Base-by-base conservation (phyloP, 805 yeast genomes). In the Metschnikowia cerradonensis region DNA sequence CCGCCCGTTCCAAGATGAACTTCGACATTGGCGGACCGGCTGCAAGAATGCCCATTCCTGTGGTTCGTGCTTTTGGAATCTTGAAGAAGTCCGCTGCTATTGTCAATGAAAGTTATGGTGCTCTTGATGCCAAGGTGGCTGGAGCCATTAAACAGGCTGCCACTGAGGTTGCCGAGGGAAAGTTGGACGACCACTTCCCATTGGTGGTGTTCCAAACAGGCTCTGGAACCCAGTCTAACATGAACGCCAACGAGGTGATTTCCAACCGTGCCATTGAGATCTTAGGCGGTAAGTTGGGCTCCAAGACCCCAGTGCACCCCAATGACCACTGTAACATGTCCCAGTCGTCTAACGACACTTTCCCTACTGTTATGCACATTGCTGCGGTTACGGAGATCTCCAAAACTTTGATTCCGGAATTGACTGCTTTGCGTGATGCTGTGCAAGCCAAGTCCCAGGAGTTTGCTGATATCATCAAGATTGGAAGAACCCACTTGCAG, bases 281-380 rank as follows among this genome's bases (percentile, higher is more conserved):
- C 48, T 80, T 94, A 59, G 98, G 97, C 56, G 99, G 98, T 54
- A 80, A 78, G 65, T 73, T 86, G 65, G 99, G 99, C 54, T 85
- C 96, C 55, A 94, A 94, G 78, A 79, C 74, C 56, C 96, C 96
- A 32, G 96, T 94, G 50, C 99, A 94, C 74, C 99, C 99, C 59
- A 94, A 94, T 75, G 98, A 94, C 73, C 98, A 94, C 75, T 95
- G 91, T 64, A 94, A 94, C 80, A 91, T 90, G 89, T 88, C 97
- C 17, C 98, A 94, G 76, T 89, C 96, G n/a, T 90, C 97, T 43
- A 94, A 94, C 71, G 99, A 94, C 75, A 94, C 98, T 49, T 94
- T 94, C 88, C 99, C 99, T 60, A 91, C 99, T 35, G 99, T 92
- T 50, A 94, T 94, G 99, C 99, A 94, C 77, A 92, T 94, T 73